These are phyloP conservation scores for Cryphonectria naterciae DNA, from an alignment of 2,329 filamentous ascomycete genomes.

Conservation along the genomic window DNA sequence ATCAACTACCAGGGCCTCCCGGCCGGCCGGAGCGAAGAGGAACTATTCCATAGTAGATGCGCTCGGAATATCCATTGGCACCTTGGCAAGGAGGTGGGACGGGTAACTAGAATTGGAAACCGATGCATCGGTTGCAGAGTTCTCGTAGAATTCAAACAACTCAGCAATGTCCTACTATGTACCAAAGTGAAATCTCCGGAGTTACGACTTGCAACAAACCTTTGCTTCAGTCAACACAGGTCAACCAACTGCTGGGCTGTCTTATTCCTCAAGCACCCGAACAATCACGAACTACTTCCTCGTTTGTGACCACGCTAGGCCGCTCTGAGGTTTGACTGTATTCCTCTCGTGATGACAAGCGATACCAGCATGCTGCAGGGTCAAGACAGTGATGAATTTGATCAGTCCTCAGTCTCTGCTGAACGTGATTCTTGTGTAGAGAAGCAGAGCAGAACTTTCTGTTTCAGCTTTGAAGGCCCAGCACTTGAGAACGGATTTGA, in stretches of 20 bases:
- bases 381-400: neutral
- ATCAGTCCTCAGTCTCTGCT: neutral
- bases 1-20: conserved; percentile 17
- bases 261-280: neutral
- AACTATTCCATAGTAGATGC: neutral
- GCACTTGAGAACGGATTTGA: neutral
- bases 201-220: neutral
- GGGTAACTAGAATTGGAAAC: conserved; percentile 17
- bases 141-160: neutral
- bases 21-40: conserved; percentile 15
- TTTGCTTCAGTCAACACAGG: neutral
- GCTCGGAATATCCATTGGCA: conserved; percentile 14
- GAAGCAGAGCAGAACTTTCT: neutral
- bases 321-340: neutral
- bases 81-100: neutral
- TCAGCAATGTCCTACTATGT: neutral
- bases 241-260: no score
- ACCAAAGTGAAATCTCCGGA: neutral
- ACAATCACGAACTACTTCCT: neutral
- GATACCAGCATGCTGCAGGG: neutral
- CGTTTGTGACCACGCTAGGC: neutral
- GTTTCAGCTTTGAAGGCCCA: neutral
- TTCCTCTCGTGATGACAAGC: neutral
- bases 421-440: neutral
- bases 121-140: conserved; percentile 16